Percentiles rank a stretch among this genome's conserved stretches.
These are phyloP conservation scores for Suillus sp. DNA, from an alignment of 768 basidiomycete species.

Conservation along the genomic window DNA sequence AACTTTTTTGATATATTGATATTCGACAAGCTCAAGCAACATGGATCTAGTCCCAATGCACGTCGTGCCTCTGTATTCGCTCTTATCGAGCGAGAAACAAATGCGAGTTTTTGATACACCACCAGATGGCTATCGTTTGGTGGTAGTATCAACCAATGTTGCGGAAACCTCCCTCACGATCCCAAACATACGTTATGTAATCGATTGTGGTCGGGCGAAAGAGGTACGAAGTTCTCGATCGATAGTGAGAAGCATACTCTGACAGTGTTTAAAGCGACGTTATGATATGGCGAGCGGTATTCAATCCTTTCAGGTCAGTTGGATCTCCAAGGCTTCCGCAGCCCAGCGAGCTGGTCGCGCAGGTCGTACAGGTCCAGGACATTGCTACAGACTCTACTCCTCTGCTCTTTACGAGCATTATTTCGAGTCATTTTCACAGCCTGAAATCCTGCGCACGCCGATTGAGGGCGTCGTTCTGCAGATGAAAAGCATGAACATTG, in stretches of 20 bases:
- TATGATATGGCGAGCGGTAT: constrained; percentile 83
- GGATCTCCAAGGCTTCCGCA: constrained; percentile 95
- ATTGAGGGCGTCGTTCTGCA: constrained; percentile 96
- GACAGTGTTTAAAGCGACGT: constrained; percentile 55
- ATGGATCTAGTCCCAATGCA: constrained; percentile 79
- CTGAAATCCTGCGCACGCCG: constrained; percentile 93
- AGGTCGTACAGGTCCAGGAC: constrained; percentile 96
- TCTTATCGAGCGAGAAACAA: constrained; percentile 91
- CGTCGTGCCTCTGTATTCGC: constrained; percentile 90
- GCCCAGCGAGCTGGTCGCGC: constrained; percentile 95
- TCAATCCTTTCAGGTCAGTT: constrained; percentile 89
- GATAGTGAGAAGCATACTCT: not conserved
- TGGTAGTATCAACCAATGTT: constrained; percentile 94
- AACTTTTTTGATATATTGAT: constrained; percentile 23
- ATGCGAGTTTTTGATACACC: constrained; percentile 90
- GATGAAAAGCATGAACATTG: constrained; percentile 99
- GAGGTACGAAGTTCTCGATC: constrained; percentile 53
- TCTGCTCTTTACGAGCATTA: constrained; percentile 93
- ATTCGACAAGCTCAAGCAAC: not conserved
- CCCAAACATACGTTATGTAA: constrained; percentile 96
- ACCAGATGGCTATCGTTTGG: constrained; percentile 78
- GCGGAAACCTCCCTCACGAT: constrained; percentile 98
- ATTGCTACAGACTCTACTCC: constrained; percentile 97
- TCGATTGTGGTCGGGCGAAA: constrained; percentile 94
- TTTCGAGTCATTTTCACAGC: constrained; percentile 83